Base-by-base conservation (phyloP, 1,284 basidiomycete genomes). In the Cryptococcus sp. region DNA sequence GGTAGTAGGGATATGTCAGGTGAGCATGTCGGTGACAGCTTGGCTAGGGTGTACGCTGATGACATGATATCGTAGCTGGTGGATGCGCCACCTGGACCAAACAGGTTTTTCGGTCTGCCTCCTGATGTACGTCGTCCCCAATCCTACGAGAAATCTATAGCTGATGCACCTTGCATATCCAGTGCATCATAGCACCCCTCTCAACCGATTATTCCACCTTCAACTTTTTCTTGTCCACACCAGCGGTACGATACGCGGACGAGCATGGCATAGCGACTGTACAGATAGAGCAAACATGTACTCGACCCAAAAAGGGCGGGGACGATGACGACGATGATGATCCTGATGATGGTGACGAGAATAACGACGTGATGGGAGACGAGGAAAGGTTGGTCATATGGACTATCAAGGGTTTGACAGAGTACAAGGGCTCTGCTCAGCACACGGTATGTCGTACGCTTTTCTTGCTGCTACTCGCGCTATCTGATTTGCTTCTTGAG, bases 281-380 rank as follows among this genome's bases (percentile, higher is more conserved):
- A 10, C 53, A 70, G 23, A 63, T 76, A n/a, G 73, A 75, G 55
- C 73, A 76, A 46, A 64, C 70, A 0, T 78, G 76, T 47, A 62
- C 61, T 2, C 54, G 70, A 17, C 70, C 70, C 1, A 48, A 54
- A 15, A 25, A 50, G 15, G 56, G 60, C n/a, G 46, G 46, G 6
- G 65, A 61, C 40, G 68, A 63, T 15, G 45, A 56, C 16, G 61
- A 64, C 47, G 57, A 54, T 16, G 60, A 63, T 25, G 61, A 61
- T 22, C 42, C 60, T 52, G 47, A 61, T 23, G 60, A 61, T 45
- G 57, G 56, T 17, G 13, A 50, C 5, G 51, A 58, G 42, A 39
- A 57, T 23, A 47, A 59, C 20, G 56, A 60, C 0, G 27, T 46
- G 8, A 25, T 50, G 25, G 60, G 61, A 45, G 52, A 62, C 31